These are phyloP conservation scores for Chlamydomonas incerta DNA, from an alignment of 139 green algal genomes.

Conservation along the genomic window DNA sequence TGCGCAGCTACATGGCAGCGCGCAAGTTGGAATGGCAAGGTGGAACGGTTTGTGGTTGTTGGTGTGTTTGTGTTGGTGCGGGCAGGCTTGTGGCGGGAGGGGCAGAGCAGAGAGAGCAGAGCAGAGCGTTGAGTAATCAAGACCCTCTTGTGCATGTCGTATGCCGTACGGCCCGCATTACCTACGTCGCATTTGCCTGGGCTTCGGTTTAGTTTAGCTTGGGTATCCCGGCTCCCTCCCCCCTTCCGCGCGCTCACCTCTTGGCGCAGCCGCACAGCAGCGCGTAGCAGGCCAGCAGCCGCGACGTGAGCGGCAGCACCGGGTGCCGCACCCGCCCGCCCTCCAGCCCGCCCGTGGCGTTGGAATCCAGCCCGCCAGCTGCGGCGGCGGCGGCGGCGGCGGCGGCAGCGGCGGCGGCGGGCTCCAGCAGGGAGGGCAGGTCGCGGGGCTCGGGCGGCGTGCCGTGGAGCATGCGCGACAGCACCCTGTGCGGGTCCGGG, in stretches of 20 bases:
- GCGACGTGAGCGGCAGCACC: slow-evolving; percentile 13
- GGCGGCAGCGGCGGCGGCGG: neutral
- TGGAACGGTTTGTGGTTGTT: no score
- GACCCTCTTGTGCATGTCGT: no score
- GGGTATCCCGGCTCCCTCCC: no score
- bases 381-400: neutral
- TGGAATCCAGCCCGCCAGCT: no score
- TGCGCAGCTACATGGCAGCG: neutral
- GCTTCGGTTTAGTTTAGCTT: no score
- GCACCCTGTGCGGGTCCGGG: slow-evolving; percentile 24
- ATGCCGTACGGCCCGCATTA: no score
- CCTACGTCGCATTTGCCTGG: no score
- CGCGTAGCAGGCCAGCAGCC: slow-evolving; percentile 43
- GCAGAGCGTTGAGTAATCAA: no score
- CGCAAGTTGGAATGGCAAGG: no score
- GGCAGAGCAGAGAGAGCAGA: no score
- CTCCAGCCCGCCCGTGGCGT: neutral
- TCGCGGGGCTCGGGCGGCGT: neutral
- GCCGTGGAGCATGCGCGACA: slow-evolving; percentile 33
- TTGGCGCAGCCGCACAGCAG: slow-evolving; percentile 39
- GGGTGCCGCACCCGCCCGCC: neutral
- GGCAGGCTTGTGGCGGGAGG: no score
- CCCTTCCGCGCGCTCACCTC: neutral
- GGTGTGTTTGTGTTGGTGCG: no score
- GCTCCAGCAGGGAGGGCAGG: slow-evolving; percentile 24